Evolutionary conservation across 306 rosid species (phyloP).

Genomic region (Vigna radiata): DNA sequence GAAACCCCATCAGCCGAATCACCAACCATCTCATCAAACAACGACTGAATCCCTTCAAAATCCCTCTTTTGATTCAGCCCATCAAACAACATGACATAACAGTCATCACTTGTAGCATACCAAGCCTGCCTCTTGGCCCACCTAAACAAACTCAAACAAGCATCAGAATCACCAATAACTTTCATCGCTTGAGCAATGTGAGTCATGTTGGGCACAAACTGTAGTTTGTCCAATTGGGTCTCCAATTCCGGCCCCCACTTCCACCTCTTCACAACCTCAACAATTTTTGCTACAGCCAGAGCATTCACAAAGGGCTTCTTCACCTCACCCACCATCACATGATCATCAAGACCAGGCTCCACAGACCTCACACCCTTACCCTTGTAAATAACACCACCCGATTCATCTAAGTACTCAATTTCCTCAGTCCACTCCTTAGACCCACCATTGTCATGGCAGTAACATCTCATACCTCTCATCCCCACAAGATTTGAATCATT

Average conservation of each 20-base stretch:
- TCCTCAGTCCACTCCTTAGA: constrained; percentile 79
- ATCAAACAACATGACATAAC: constrained; percentile 76
- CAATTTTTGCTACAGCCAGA: constrained; percentile 80
- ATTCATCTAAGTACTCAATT: constrained; percentile 87
- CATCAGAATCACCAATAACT: constrained; percentile 68
- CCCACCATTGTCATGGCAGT: constrained; percentile 57
- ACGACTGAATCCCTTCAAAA: constrained; percentile 77
- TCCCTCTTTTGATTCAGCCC: constrained; percentile 70
- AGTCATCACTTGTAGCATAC: constrained; percentile 76
- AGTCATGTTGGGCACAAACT: constrained; percentile 81
- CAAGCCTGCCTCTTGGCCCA: constrained; percentile 95
- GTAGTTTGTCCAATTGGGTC: constrained; percentile 85
- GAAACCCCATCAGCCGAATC: constrained; percentile 63
- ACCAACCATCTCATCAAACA: constrained; percentile 86
- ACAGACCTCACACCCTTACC: constrained; percentile 85
- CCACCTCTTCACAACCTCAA: constrained; percentile 92
- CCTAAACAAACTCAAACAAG: constrained; percentile 78
- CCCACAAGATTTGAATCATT: constrained; percentile 34
- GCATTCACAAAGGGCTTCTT: constrained; percentile 82
- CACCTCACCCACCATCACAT: constrained; percentile 86
- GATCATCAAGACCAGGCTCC: constrained; percentile 90
- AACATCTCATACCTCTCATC: constrained; percentile 46
- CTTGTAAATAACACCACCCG: constrained; percentile 75
- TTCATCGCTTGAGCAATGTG: constrained; percentile 77
- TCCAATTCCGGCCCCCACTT: constrained; percentile 99